These are phyloP conservation scores for Marchantia paleacea DNA, from an alignment of 225 moss, liverwort and hornwort species.

Conservation along the genomic window DNA sequence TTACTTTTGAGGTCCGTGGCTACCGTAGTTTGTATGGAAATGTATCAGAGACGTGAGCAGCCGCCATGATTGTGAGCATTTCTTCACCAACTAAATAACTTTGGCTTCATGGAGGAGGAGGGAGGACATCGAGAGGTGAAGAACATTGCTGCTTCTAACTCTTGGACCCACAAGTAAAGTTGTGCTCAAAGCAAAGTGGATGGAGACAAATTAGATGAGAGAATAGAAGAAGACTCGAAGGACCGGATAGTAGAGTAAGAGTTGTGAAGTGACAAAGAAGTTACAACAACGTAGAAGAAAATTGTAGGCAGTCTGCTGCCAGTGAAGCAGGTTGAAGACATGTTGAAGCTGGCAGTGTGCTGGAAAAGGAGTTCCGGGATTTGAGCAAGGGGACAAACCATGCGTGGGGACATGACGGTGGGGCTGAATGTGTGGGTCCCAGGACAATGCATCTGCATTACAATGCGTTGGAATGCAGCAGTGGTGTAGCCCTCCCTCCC, in stretches of 20 bases:
- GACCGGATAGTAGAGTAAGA: not conserved
- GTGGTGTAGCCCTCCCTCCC: too few relatives aligned
- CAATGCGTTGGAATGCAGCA: too few relatives aligned
- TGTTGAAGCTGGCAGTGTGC: not conserved
- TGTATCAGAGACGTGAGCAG: not conserved
- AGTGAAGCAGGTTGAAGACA: not conserved
- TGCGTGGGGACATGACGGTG: not conserved
- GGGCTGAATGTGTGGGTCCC: not conserved
- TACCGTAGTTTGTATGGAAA: not conserved
- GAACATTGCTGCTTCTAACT: not conserved
- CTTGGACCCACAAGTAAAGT: not conserved
- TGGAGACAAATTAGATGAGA: not conserved
- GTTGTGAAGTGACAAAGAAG: not conserved
- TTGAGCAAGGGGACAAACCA: not conserved
- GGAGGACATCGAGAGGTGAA: not conserved
- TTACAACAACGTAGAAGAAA: not conserved
- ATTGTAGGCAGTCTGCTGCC: not conserved
- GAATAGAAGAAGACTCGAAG: not conserved
- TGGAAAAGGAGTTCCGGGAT: not conserved
- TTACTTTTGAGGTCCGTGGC: not conserved
- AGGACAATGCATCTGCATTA: too few relatives aligned
- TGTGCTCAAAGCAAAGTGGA: not conserved
- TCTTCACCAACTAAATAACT: not conserved
- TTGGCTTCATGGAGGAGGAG: not conserved
- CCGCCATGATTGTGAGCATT: not conserved